Evolutionary conservation across 2,329 filamentous ascomycete species (phyloP).

Genomic region (Pseudovirgaria hyperparasitica): DNA sequence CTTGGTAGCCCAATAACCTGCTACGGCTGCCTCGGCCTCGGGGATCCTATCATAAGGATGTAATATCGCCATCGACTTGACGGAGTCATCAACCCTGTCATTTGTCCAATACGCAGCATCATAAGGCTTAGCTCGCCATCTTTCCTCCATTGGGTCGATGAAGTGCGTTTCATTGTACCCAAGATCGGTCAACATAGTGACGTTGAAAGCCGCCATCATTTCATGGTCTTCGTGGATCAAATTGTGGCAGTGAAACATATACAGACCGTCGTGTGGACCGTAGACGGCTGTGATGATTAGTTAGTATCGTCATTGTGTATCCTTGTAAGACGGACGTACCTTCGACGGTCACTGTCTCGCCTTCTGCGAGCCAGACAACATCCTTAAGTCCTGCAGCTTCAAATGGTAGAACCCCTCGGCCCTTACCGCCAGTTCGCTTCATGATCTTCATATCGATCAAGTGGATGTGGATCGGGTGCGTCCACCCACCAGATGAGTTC

Average conservation of each 20-base stretch:
- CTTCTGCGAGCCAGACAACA: conserved; percentile 40
- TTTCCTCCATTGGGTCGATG: conserved; percentile 17
- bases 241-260: conserved; percentile 34
- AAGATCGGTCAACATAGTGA: conserved; percentile 21
- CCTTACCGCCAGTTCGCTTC: conserved; percentile 31
- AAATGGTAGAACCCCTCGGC: conserved; percentile 35
- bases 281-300: no score
- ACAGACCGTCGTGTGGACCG: no score
- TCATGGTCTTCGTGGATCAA: conserved; percentile 33
- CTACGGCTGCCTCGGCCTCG: no score
- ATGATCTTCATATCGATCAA: conserved; percentile 46
- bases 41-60: no score
- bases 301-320: no score
- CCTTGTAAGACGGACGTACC: no score
- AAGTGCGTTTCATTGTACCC: conserved; percentile 20
- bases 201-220: conserved; percentile 33
- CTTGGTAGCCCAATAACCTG: no score
- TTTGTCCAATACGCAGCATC: no score
- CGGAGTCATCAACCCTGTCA: no score
- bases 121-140: conserved; percentile 3
- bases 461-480: conserved; percentile 45
- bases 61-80: no score
- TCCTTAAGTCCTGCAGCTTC: conserved; percentile 45
- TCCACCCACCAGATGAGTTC: conserved; percentile 38
- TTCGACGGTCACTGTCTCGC: conserved; percentile 23